Conservation (phyloP, 257 asterid genomes). For the Eucommia ulmoides region DNA sequence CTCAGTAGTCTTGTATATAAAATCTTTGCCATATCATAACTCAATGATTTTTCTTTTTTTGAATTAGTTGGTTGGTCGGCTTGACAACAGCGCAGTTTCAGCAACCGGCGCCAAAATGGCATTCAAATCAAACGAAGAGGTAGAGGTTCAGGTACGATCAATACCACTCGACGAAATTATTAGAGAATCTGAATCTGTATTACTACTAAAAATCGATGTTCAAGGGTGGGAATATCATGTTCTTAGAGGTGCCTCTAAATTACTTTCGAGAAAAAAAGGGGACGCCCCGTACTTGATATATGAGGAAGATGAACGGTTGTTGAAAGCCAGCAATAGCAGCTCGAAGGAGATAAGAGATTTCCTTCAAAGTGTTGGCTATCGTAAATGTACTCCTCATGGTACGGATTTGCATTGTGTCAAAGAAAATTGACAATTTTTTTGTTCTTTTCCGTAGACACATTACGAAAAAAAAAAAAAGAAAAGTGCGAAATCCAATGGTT, state of each 20-base stretch:
- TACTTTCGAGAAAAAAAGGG: constrained; percentile 67
- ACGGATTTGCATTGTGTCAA: constrained; percentile 97
- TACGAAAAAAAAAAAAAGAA: too few species aligned
- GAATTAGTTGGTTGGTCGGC: constrained; percentile 83
- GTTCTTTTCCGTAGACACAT: too few species aligned
- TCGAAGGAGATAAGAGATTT: constrained; percentile 66
- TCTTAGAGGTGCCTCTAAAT: constrained; percentile 71
- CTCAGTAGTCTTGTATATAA: too few species aligned
- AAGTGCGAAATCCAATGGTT: too few species aligned
- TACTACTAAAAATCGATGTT: constrained; percentile 81
- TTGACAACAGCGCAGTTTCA: constrained; percentile 95
- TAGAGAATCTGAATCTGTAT: constrained; percentile 52
- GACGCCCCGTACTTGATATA: constrained; percentile 93
- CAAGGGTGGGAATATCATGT: constrained; percentile 99
- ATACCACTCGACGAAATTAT: constrained; percentile 72
- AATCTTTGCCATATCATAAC: neutral
- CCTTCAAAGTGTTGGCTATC: constrained; percentile 60
- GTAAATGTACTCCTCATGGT: constrained; percentile 57
- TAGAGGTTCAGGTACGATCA: constrained; percentile 66
- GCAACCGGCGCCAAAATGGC: constrained; percentile 92
- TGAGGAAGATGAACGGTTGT: constrained; percentile 87
- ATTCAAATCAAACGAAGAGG: constrained; percentile 85
- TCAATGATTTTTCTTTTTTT: constrained; percentile 2
- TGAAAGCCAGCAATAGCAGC: constrained; percentile 91
- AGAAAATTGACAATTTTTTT: too few species aligned